These are phyloP conservation scores for Pythium sp. DNA, from an alignment of 352 stramenopile genomes.

Conservation along the genomic window DNA sequence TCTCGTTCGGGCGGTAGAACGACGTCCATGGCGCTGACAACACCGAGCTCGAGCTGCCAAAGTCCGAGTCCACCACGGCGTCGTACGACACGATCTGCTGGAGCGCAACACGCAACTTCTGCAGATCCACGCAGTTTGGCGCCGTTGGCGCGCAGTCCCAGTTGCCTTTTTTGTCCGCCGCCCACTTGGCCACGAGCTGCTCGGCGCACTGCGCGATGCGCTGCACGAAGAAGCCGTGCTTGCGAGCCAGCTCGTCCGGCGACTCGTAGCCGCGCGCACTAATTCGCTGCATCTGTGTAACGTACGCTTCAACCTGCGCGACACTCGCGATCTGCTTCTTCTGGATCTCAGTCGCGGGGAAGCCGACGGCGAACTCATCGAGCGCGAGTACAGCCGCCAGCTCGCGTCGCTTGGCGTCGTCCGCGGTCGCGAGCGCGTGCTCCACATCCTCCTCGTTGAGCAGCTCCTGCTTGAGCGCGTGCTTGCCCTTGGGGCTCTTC, in stretches of 20 bases:
- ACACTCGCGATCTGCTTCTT: slow-evolving; percentile 4
- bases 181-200: slow-evolving; percentile 16
- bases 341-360: slow-evolving; percentile 11
- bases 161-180: slow-evolving; percentile 19
- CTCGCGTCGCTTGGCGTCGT: slow-evolving; percentile 19
- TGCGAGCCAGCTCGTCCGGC: slow-evolving; percentile 25
- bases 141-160: slow-evolving; percentile 32
- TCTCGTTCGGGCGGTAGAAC: slow-evolving; percentile 50
- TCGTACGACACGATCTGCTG: slow-evolving; percentile 44
- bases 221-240: slow-evolving; percentile 36
- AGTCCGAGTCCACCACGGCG: slow-evolving; percentile 11
- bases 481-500: not conserved
- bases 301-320: slow-evolving; percentile 20
- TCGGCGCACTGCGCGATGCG: slow-evolving; percentile 22
- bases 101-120: slow-evolving; percentile 38
- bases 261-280: slow-evolving; percentile 42
- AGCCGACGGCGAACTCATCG: slow-evolving; percentile 22
- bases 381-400: slow-evolving; percentile 40
- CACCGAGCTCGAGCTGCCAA: not conserved
- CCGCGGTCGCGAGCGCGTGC: slow-evolving; percentile 36
- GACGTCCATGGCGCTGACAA: slow-evolving; percentile 39
- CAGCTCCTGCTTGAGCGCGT: slow-evolving; percentile 16
- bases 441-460: slow-evolving; percentile 60
- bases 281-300: slow-evolving; percentile 34
- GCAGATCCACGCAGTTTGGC: slow-evolving; percentile 26